phyloP scores from a whole-genome alignment of 2,329 filamentous ascomycete genomes.

The Fusarium citri region DNA sequence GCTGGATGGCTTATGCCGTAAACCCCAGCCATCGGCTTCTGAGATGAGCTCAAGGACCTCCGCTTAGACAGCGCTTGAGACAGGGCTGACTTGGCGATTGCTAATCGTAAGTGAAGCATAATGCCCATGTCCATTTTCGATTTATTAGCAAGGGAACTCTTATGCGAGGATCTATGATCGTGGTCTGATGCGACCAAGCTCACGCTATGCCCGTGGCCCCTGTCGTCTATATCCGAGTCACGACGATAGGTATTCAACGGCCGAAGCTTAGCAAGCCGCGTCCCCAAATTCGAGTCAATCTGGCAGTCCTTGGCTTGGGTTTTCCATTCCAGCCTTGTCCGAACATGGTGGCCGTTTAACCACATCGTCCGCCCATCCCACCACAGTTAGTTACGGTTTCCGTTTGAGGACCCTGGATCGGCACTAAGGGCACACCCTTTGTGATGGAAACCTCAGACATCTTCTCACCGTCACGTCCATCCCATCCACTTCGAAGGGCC shows the following conservation, averaged over 20 bases:
- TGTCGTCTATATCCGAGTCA: constrained; percentile 4
- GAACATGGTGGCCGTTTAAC: constrained; percentile 27
- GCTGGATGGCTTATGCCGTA: constrained; percentile 15
- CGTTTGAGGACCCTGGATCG: constrained; percentile 4
- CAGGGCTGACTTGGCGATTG: neutral
- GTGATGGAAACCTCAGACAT: constrained; percentile 16
- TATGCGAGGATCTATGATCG: constrained; percentile 22
- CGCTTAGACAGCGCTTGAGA: neutral
- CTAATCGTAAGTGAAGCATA: neutral
- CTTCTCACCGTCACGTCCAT: constrained; percentile 32
- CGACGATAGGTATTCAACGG: constrained; percentile 4
- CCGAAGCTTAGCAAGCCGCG: constrained; percentile 19
- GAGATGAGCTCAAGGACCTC: constrained; percentile 7
- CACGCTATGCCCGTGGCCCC: neutral
- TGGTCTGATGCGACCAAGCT: neutral
- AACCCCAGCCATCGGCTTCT: constrained; percentile 1
- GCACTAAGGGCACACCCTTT: constrained; percentile 33
- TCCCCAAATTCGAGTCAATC: constrained; percentile 11
- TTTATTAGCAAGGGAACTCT: neutral
- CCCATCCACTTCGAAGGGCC: constrained; percentile 43
- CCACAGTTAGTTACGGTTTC: constrained; percentile 37
- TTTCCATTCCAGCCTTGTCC: constrained; percentile 12
- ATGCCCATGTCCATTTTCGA: neutral
- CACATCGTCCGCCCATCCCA: neutral
- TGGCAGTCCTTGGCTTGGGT: neutral